phyloP scores from a whole-genome alignment of 1,284 basidiomycete species.

The Peniophora sp. region DNA sequence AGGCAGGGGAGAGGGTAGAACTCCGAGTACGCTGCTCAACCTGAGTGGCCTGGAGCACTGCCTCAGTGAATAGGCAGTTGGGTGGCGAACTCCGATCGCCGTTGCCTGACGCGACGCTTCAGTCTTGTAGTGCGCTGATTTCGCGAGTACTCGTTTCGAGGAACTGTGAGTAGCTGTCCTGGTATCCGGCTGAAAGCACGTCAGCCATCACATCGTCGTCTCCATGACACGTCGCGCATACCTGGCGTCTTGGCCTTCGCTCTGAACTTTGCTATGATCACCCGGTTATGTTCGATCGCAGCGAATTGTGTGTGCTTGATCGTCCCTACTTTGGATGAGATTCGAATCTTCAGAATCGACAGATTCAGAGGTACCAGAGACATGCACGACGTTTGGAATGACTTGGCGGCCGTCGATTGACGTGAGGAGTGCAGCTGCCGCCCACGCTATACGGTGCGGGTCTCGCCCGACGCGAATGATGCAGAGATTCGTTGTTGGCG shows the following conservation, averaged over 20 bases:
- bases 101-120: conserved; percentile 9
- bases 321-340: conserved; percentile 43
- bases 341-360: not conserved
- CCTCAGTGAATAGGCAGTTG: too few species aligned
- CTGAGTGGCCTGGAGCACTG: too few species aligned
- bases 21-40: too few species aligned
- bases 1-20: too few species aligned
- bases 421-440: conserved; percentile 56
- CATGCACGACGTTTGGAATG: conserved; percentile 65
- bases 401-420: conserved; percentile 46
- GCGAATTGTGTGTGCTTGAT: conserved; percentile 73
- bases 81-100: too few species aligned
- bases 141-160: conserved; percentile 48
- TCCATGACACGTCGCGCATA: conserved; percentile 19
- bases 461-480: conserved; percentile 75
- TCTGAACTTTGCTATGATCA: conserved; percentile 56
- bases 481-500: conserved; percentile 66
- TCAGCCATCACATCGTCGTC: not conserved
- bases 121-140: conserved; percentile 59
- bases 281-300: conserved; percentile 63
- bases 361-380: conserved; percentile 56
- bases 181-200: conserved; percentile 33
- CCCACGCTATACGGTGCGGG: conserved; percentile 68
- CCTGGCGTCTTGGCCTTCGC: conserved; percentile 45
- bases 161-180: conserved; percentile 52